phyloP scores from a whole-genome alignment of 306 rosid species.

The Dryas octopetala region DNA sequence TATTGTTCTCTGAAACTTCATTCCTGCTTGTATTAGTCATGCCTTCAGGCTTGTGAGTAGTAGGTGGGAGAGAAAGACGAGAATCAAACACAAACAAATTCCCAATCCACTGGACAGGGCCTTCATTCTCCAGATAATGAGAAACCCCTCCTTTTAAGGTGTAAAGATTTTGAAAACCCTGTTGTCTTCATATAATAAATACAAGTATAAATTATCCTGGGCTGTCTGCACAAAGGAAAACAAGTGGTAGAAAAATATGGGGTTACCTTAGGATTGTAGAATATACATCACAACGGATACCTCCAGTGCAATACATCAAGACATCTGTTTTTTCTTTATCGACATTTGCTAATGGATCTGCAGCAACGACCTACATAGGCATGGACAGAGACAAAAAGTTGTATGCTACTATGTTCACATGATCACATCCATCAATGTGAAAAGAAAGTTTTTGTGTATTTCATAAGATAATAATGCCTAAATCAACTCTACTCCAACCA shows the following conservation, averaged over 20 bases:
- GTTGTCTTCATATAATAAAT: slow-evolving; percentile 46
- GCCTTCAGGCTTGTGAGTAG: slow-evolving; percentile 49
- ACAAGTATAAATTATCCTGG: not conserved
- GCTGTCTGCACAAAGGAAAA: not conserved
- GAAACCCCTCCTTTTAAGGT: slow-evolving; percentile 87
- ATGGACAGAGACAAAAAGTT: slow-evolving; percentile 23
- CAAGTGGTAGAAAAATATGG: not conserved
- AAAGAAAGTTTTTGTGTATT: slow-evolving; percentile 13
- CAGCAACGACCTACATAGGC: slow-evolving; percentile 55
- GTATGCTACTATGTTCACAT: slow-evolving; percentile 8
- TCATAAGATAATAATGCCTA: slow-evolving; percentile 15
- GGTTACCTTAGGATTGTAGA: slow-evolving; percentile 80
- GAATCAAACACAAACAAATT: slow-evolving; percentile 92
- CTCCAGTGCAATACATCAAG: slow-evolving; percentile 97
- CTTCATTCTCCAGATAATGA: slow-evolving; percentile 73
- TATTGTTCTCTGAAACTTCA: slow-evolving; percentile 36
- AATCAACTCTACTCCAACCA: not conserved
- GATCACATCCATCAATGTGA: slow-evolving; percentile 22
- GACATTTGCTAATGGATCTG: slow-evolving; percentile 75
- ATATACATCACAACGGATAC: slow-evolving; percentile 87
- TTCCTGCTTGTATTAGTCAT: slow-evolving; percentile 31
- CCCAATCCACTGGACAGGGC: slow-evolving; percentile 78
- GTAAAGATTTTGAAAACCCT: slow-evolving; percentile 76
- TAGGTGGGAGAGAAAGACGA: slow-evolving; percentile 81
- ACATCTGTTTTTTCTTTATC: slow-evolving; percentile 65